Evolutionary conservation across 331 rosid species (phyloP).

Genomic region (Quercus phellos): DNA sequence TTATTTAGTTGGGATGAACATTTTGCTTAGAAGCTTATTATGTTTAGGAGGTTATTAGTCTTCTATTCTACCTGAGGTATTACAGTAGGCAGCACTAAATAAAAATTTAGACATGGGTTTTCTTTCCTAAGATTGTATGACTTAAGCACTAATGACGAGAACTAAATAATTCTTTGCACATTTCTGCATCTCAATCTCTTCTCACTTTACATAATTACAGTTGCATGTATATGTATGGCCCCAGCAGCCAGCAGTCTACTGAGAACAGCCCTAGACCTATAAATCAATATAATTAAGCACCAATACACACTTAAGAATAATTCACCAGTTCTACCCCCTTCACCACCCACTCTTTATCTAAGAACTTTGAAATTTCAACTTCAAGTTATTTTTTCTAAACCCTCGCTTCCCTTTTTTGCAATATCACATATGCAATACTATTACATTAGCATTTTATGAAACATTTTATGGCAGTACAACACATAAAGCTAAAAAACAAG

Average conservation of each 20-base stretch:
- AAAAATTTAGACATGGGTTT: constrained; percentile 1
- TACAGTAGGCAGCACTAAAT: constrained; percentile 13
- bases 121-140: not conserved
- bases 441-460: not conserved
- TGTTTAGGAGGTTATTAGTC: not conserved
- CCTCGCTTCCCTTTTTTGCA: not conserved
- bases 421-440: not conserved
- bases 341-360: too few relatives aligned
- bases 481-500: not conserved
- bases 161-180: not conserved
- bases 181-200: not conserved
- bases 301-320: not conserved
- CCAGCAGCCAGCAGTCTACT: not conserved
- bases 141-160: not conserved
- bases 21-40: not conserved
- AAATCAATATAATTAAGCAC: not conserved
- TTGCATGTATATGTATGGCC: not conserved
- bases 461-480: not conserved
- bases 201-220: not conserved
- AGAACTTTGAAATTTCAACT: not conserved
- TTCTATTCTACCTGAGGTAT: constrained; percentile 24
- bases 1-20: constrained; percentile 1
- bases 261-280: not conserved
- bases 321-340: too few relatives aligned
- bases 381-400: not conserved